Percentiles rank a stretch among this genome's conserved stretches.
Conservation (phyloP, 306 rosid genomes). For the Trichosanthes cucumerina region DNA sequence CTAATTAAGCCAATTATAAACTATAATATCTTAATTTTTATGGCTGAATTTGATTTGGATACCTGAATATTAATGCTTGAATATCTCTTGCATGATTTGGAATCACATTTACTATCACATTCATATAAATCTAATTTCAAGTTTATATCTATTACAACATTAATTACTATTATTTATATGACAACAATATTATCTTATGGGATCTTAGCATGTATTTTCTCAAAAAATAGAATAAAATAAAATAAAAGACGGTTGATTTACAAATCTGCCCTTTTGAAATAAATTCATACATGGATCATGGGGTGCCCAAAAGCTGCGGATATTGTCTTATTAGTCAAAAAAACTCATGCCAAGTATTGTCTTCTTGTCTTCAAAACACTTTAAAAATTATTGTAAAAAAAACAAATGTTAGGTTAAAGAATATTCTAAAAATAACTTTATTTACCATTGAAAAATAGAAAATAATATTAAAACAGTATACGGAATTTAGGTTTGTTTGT, state of each 20-base stretch:
- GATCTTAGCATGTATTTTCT: neutral
- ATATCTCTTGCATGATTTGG: neutral
- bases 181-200: neutral
- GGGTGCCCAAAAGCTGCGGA: neutral
- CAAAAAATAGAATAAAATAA: neutral
- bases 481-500: neutral
- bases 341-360: neutral
- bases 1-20: neutral
- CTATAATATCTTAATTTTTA: neutral
- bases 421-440: neutral
- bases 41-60: neutral
- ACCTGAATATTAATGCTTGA: neutral
- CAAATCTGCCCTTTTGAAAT: neutral
- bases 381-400: neutral
- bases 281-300: neutral
- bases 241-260: neutral
- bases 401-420: neutral
- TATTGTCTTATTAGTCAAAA: neutral
- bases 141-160: neutral
- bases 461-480: neutral
- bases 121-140: neutral
- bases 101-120: neutral
- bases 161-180: neutral
- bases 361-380: neutral
- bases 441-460: neutral